phyloP scores from a whole-genome alignment of 805 yeast genomes.

The Kodamaea fukazawae region DNA sequence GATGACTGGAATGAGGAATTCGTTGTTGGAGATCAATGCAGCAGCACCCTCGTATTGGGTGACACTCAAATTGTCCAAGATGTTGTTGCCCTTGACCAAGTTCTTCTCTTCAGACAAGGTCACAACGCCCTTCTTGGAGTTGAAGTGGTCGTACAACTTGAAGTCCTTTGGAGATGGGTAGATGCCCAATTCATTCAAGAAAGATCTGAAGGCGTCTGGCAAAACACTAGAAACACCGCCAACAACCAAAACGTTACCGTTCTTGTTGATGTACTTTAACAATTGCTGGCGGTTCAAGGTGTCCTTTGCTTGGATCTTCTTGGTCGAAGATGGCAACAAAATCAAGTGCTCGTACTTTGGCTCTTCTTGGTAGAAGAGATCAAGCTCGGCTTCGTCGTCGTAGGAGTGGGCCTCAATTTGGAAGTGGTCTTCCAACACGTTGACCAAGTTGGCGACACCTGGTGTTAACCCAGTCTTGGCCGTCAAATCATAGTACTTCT shows the following conservation, averaged over 20 bases:
- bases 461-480: conserved; percentile 14
- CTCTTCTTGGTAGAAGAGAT: conserved; percentile 23
- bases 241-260: conserved; percentile 74
- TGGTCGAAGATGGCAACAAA: conserved; percentile 36
- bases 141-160: conserved; percentile 64
- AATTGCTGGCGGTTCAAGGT: conserved; percentile 39
- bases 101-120: conserved; percentile 28
- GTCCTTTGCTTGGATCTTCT: conserved; percentile 28
- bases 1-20: conserved; percentile 67
- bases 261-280: conserved; percentile 56
- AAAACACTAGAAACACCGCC: conserved; percentile 42
- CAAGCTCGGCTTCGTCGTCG: conserved; percentile 18
- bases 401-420: conserved; percentile 23
- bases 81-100: conserved; percentile 14
- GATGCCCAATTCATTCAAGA: conserved; percentile 78
- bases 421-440: conserved; percentile 18
- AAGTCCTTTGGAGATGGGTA: conserved; percentile 77
- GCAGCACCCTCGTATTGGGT: conserved; percentile 50
- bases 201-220: conserved; percentile 51
- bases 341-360: conserved; percentile 29
- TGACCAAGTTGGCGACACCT: conserved; percentile 21
- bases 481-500: conserved; percentile 21
- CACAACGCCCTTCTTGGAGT: conserved; percentile 22
- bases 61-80: conserved; percentile 6
- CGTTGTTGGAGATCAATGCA: conserved; percentile 68